Evolutionary conservation across 177 flowering plant genomes (phyloP).

Genomic region (Telopea speciosissima): DNA sequence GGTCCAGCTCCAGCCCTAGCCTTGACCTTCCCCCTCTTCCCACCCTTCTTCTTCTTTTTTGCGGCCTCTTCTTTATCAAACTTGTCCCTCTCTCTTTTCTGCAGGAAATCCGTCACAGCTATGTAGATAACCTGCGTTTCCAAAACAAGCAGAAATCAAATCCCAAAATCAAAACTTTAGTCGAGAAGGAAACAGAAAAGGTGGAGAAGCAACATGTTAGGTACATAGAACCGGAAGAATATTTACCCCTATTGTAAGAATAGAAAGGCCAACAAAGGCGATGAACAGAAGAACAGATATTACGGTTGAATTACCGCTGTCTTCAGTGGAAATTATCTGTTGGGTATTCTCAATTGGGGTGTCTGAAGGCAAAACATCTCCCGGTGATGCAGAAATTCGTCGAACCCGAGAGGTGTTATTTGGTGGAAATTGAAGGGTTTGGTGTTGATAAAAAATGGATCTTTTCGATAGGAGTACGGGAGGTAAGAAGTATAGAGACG

Average conservation of each 20-base stretch:
- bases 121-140: conserved; percentile 62
- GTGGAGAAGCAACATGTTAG: neutral
- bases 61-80: conserved; percentile 70
- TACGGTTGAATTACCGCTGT: conserved; percentile 32
- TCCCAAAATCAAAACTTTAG: conserved; percentile 11
- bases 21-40: conserved; percentile 40
- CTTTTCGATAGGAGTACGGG: conserved; percentile 9
- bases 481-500: conserved; percentile 14
- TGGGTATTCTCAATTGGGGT: conserved; percentile 31
- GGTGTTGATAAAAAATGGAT: conserved; percentile 6
- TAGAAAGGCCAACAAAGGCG: conserved; percentile 56
- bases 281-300: conserved; percentile 52
- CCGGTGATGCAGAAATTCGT: conserved; percentile 32
- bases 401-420: conserved; percentile 19
- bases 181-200: neutral
- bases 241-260: conserved; percentile 73
- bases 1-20: conserved; percentile 59
- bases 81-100: conserved; percentile 77
- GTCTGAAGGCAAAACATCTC: conserved; percentile 28
- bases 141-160: conserved; percentile 10
- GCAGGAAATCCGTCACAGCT: conserved; percentile 74
- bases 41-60: conserved; percentile 43
- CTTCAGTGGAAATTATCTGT: conserved; percentile 30
- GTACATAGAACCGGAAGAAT: neutral
- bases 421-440: conserved; percentile 2